phyloP scores from a whole-genome alignment of 106 monocot genomes.

The Iris macrosiphon region DNA sequence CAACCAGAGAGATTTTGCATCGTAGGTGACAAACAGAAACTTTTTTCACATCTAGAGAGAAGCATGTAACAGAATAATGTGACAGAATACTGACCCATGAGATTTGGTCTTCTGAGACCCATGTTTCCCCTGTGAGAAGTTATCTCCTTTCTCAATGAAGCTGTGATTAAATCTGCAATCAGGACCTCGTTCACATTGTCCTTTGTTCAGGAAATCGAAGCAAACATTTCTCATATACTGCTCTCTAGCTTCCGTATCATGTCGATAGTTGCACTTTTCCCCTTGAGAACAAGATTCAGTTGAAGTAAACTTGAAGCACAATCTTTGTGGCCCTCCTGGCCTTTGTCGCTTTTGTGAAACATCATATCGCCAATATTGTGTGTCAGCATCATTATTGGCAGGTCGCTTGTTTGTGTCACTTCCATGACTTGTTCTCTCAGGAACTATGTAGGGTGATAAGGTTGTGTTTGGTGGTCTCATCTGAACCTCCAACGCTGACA shows the following conservation, averaged over 20 bases:
- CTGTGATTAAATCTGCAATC: slow-evolving; percentile 80
- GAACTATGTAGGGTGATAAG: slow-evolving; percentile 45
- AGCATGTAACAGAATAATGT: neutral
- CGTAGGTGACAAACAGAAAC: too few relatives aligned
- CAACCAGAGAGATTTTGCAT: too few relatives aligned
- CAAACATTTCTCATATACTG: slow-evolving; percentile 84
- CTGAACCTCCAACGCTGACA: slow-evolving; percentile 58
- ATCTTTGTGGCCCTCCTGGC: slow-evolving; percentile 34
- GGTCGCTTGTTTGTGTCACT: slow-evolving; percentile 39
- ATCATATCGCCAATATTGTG: slow-evolving; percentile 89
- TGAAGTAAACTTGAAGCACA: slow-evolving; percentile 90
- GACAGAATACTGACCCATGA: slow-evolving; percentile 21
- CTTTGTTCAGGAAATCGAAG: slow-evolving; percentile 97
- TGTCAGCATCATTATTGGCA: slow-evolving; percentile 17
- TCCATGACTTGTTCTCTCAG: slow-evolving; percentile 7
- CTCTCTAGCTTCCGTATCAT: slow-evolving; percentile 65
- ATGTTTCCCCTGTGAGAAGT: slow-evolving; percentile 6
- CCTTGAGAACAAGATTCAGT: slow-evolving; percentile 66
- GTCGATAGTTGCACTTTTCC: slow-evolving; percentile 65
- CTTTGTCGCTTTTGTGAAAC: slow-evolving; percentile 60
- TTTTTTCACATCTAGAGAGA: neutral
- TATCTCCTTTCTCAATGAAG: slow-evolving; percentile 48
- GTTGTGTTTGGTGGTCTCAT: slow-evolving; percentile 66
- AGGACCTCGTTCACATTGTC: slow-evolving; percentile 83
- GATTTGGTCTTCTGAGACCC: slow-evolving; percentile 25